Conservation (phyloP, 2,329 filamentous ascomycete genomes). For the Epichloe sp. region DNA sequence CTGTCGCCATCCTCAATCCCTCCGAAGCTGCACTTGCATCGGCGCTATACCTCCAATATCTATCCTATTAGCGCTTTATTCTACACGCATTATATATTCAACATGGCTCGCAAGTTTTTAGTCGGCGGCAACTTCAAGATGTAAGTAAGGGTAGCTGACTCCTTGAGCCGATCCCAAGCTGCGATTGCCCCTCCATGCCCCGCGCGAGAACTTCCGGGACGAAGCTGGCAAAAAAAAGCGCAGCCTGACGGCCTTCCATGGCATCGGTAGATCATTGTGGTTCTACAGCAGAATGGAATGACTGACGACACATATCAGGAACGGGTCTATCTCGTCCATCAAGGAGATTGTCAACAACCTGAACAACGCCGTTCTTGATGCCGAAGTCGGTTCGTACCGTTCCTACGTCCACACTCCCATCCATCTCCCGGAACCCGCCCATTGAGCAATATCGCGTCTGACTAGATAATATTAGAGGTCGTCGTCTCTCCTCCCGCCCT, state of each 20-base stretch:
- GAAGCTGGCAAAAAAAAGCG: conserved; percentile 18
- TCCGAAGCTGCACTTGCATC: background rate
- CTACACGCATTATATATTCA: background rate
- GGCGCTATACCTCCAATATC: background rate
- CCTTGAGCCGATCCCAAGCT: background rate
- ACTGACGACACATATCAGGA: conserved; percentile 43
- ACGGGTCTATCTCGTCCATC: conserved; percentile 81
- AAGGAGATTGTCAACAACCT: conserved; percentile 82
- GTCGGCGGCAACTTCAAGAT: conserved; percentile 99
- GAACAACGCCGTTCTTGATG: conserved; percentile 71
- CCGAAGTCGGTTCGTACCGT: conserved; percentile 50
- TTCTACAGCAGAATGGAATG: background rate
- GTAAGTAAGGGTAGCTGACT: conserved; percentile 38
- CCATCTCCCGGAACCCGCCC: background rate
- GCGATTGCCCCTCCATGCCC: conserved; percentile 15
- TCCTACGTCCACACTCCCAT: conserved; percentile 1
- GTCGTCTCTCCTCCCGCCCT: conserved; percentile 84
- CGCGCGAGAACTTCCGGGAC: conserved; percentile 8
- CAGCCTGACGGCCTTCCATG: conserved; percentile 7
- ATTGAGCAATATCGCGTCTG: background rate
- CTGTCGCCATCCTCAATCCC: background rate
- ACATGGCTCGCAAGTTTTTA: conserved; percentile 91
- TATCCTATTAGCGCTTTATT: background rate
- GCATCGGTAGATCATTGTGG: background rate
- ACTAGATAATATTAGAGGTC: conserved; percentile 50